Evolutionary conservation across 768 basidiomycete genomes (phyloP), one percentile per base, ranked within the genome.

Genomic region (Plicaturopsis crispa): DNA sequence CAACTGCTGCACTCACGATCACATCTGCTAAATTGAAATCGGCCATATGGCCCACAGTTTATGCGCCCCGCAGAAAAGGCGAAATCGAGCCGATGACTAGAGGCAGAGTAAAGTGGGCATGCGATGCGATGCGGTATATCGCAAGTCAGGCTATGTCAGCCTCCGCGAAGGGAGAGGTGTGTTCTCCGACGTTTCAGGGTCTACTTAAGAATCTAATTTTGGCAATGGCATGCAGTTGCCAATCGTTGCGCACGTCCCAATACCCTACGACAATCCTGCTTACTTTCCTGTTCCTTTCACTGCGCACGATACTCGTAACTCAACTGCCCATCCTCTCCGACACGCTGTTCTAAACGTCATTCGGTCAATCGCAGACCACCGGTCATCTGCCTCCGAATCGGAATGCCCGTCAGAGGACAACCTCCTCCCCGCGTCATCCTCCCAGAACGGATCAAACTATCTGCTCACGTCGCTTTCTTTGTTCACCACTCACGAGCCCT

Each of bases 401-500:
- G 31, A 44, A 47, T n/a, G n/a, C n/a, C n/a, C n/a, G n/a, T n/a
- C n/a, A n/a, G n/a, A n/a, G n/a, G n/a, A 33, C 8, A 21, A 24
- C 11, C 19, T 35, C 19, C 19, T 11, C 12, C 18, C 43, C 2
- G n/a, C 36, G 4, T 10, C 34, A 7, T 30, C 41, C 17, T 13
- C 33, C 18, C 33, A 38, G 16, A 89, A 87, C 48, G 84, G 87
- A 11, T 63, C 80, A 1, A 82, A 85, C 52, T 99, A 99, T 59
- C 80, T 97, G 31, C 70, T 98, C 18, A 97, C 91, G 0, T 78
- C 80, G 2, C 72, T 80, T 13, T 78, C 80, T 1, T 67, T 97
- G 18, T 98, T 98, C 65, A 76, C 79, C 38, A 89, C 90, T 7
- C 94, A 99, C 60, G 96, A 99, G 50, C 96, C 96, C 0, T 99